Evolutionary conservation across 164 flowering plant species (phyloP), one percentile per base, ranked within the genome.

Genomic region (Kalanchoe fedtschenkoi): DNA sequence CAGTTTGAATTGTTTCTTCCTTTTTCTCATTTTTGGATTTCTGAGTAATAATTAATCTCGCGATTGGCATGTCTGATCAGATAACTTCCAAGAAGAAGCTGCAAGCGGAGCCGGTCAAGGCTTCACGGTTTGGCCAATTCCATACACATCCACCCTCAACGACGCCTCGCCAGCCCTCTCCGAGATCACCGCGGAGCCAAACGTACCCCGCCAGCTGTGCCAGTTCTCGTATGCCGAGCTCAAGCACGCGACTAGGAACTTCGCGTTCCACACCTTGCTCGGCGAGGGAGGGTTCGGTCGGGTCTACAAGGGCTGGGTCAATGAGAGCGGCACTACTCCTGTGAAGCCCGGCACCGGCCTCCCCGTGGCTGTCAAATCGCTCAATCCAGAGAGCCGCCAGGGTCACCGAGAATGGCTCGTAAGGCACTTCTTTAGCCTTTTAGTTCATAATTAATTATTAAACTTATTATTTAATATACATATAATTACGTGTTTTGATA

Each of bases 361-460:
- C 35, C 56, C 54, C 10, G 54, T 62, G 19, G 65, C 65, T 30
- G 41, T 62, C 26, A 62, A 62, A 28, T 44, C 39, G 22, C 65
- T 62, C 54, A 62, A 62, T 10, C 65, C 44, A 0, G 65, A 32
- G 44, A 29, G 65, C 5, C 54, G 51, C n/a, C 65, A 62, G 34
- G 65, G 65, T 33, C 65, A 62, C 46, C 44, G 26, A 56, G 65
- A 62, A 62, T 62, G 65, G 65, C 29, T 62, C 35, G 65, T 62
- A 17, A 62, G n/a, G 56, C 54, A n/a, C 11, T 28, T 35, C 2
- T n/a, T 35, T 28, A 33, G 2, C 9, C 1, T 35, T 60, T 24
- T 35, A 15, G 24, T 26, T 26, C 6, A 19, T n/a, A n/a, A n/a
- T n/a, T n/a, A n/a, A n/a, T n/a, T n/a, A n/a, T n/a, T n/a, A n/a